A percentile compares a stretch with the other conserved stretches of the same genome.
Evolutionary conservation across 108 stramenopile species (phyloP).

Genomic region (Stephanodiscus minutulus): DNA sequence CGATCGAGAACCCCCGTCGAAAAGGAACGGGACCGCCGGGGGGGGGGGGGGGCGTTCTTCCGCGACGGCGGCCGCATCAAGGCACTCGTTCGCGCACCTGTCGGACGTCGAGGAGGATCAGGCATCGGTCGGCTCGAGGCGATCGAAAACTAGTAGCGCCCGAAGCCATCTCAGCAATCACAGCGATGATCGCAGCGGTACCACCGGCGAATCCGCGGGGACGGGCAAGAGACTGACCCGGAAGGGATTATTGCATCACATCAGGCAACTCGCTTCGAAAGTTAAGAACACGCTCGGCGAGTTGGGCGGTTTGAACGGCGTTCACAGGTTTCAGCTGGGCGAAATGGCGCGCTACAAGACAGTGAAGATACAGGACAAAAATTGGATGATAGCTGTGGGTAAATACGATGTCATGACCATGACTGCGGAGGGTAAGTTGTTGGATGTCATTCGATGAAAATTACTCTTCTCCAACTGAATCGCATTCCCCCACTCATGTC

Average conservation of each 20-base stretch:
- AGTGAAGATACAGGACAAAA: background rate
- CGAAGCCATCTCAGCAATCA: background rate
- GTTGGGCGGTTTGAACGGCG: conserved; percentile 4
- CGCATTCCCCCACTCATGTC: background rate
- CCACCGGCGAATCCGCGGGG: background rate
- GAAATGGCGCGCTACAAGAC: conserved; percentile 10
- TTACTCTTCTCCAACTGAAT: background rate
- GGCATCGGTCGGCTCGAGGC: background rate
- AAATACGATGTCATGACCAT: conserved; percentile 5
- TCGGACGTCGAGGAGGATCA: too few relatives aligned
- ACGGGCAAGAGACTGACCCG: background rate
- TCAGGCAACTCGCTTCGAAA: conserved; percentile 8
- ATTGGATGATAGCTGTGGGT: background rate
- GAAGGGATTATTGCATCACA: background rate
- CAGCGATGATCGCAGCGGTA: background rate
- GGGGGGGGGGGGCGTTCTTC: too few relatives aligned
- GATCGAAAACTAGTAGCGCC: background rate
- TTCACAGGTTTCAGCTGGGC: conserved; percentile 13
- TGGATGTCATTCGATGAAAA: background rate
- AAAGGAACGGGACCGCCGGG: too few relatives aligned
- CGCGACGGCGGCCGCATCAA: too few relatives aligned
- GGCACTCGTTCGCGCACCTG: too few relatives aligned
- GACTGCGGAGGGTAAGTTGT: conserved; percentile 16
- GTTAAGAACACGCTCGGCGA: conserved; percentile 18
- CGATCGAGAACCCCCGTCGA: too few relatives aligned